Evolutionary conservation across 257 asterid species (phyloP).

Genomic region (Solanum raphanifolium): DNA sequence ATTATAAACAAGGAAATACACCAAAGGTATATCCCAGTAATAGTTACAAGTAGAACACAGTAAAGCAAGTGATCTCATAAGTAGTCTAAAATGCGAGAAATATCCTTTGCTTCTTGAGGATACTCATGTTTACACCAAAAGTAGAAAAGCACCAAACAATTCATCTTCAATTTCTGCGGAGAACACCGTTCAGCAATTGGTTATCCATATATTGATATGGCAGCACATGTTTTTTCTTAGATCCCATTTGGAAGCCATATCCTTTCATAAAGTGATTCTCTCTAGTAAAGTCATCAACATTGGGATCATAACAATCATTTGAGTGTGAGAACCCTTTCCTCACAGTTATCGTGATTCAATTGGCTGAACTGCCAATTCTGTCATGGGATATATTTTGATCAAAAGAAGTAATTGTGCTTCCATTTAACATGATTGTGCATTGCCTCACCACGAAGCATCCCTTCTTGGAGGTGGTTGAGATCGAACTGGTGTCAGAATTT

Average conservation of each 20-base stretch:
- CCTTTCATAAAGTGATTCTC: not conserved
- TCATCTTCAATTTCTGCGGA: not conserved
- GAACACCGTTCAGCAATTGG: not conserved
- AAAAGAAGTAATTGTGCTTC: not conserved
- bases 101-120: not conserved
- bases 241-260: not conserved
- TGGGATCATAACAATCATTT: not conserved
- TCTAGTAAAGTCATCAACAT: not conserved
- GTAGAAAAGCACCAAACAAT: not conserved
- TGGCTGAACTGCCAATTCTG: not conserved
- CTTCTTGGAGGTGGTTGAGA: not conserved
- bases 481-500: not conserved
- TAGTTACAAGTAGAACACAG: not conserved
- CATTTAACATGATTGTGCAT: not conserved
- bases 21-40: not conserved
- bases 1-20: not conserved
- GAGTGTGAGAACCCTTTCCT: not conserved
- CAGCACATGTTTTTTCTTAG: not conserved
- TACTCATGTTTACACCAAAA: not conserved
- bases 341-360: not conserved
- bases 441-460: not conserved
- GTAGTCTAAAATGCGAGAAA: not conserved
- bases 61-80: not conserved
- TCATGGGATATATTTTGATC: not conserved
- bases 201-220: not conserved